Evolutionary conservation across 1,284 basidiomycete species (phyloP).

Genomic region (Lentinula novae-zelandiae): DNA sequence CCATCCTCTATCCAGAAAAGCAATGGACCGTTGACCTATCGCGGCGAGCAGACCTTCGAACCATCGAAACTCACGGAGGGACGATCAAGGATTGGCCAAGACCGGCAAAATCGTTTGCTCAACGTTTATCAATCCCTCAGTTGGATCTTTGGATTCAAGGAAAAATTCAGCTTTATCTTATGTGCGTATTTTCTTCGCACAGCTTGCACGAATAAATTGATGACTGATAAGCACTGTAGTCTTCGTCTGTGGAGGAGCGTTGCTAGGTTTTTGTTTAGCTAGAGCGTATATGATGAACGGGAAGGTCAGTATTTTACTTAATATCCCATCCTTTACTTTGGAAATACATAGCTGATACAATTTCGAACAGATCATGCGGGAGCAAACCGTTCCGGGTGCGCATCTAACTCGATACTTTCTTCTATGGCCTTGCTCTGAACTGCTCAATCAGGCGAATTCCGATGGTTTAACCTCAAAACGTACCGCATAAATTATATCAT

Average conservation of each 20-base stretch:
- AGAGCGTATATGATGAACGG: constrained; percentile 20
- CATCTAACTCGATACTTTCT: not conserved
- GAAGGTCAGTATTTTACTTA: not conserved
- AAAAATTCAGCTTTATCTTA: constrained; percentile 21
- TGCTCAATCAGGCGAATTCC: constrained; percentile 21
- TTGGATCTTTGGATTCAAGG: constrained; percentile 24
- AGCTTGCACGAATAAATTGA: not conserved
- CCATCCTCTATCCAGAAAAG: not conserved
- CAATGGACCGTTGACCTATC: not conserved
- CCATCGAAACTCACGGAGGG: not conserved
- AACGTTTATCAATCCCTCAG: constrained; percentile 21
- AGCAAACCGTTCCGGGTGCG: constrained; percentile 18
- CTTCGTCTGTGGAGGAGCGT: constrained; percentile 24
- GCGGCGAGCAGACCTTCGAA: not conserved
- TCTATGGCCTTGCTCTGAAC: not conserved
- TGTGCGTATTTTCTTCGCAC: constrained; percentile 14
- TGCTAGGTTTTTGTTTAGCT: constrained; percentile 23
- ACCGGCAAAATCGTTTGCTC: not conserved
- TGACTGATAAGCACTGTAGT: constrained; percentile 14
- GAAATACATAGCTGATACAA: not conserved
- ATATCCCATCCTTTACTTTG: not conserved
- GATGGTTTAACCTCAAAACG: constrained; percentile 21
- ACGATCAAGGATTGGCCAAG: not conserved
- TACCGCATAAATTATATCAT: constrained; percentile 23
- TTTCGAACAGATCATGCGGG: not conserved